phyloP scores from a whole-genome alignment of 192 early-diverging fungal species.

The Mortierella hygrophila region DNA sequence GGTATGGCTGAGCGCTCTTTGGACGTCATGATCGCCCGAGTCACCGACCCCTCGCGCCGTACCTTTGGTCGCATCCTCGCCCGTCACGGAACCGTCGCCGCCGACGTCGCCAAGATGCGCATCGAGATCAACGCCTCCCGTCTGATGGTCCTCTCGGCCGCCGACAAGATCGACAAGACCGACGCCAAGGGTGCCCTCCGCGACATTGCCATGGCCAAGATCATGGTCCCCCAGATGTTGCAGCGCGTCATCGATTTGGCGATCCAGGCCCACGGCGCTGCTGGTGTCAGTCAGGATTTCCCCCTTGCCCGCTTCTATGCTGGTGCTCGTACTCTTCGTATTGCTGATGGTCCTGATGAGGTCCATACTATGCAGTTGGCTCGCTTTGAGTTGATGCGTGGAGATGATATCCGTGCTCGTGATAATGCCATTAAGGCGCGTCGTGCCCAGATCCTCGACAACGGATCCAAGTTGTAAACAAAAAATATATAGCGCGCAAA shows the following conservation, averaged over 20 bases:
- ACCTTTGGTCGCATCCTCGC: conserved; percentile 90
- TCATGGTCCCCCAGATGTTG: conserved; percentile 82
- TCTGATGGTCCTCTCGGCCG: conserved; percentile 91
- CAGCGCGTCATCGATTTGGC: conserved; percentile 86
- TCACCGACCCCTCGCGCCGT: conserved; percentile 78
- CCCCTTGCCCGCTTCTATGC: conserved; percentile 89
- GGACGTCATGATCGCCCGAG: conserved; percentile 83
- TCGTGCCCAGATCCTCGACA: conserved; percentile 19
- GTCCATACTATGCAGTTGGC: conserved; percentile 89
- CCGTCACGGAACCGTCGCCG: conserved; percentile 85
- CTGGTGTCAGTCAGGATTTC: conserved; percentile 85
- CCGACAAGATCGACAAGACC: conserved; percentile 87
- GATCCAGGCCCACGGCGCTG: conserved; percentile 95
- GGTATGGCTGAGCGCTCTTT: conserved; percentile 93
- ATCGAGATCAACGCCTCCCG: conserved; percentile 93
- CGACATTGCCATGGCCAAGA: conserved; percentile 97
- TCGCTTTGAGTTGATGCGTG: conserved; percentile 74
- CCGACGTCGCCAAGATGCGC: conserved; percentile 85
- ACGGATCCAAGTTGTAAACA: conserved; percentile 29
- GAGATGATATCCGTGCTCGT: conserved; percentile 47
- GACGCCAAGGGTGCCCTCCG: conserved; percentile 90
- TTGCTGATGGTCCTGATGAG: conserved; percentile 95
- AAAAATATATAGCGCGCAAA: background rate
- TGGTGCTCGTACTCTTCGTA: conserved; percentile 81
- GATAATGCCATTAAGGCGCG: conserved; percentile 16